Evolutionary conservation across 208 protist species (phyloP).

Genomic region (Lotmaria passim): DNA sequence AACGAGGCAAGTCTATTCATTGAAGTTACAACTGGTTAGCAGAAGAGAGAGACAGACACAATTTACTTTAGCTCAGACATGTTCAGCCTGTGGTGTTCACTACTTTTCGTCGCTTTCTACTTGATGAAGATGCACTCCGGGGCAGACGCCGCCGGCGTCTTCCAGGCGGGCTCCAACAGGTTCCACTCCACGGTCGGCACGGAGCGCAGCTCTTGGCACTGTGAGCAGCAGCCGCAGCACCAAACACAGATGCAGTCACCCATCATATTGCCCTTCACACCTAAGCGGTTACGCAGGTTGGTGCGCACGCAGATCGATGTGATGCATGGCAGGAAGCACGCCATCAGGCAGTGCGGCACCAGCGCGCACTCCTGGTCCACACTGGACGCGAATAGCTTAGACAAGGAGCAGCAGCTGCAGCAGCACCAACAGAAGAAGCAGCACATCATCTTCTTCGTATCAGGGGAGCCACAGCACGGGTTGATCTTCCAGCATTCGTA

Average conservation of each 20-base stretch:
- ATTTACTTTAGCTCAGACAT: no score
- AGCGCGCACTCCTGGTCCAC: constrained; percentile 59
- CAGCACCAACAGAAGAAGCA: constrained; percentile 59
- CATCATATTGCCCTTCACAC: constrained; percentile 59
- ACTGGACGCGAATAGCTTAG: constrained; percentile 60
- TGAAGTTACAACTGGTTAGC: not conserved
- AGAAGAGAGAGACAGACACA: no score
- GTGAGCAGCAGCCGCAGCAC: constrained; percentile 60
- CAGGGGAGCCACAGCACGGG: constrained; percentile 64
- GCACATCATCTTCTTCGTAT: constrained; percentile 38
- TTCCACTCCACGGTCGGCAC: constrained; percentile 50
- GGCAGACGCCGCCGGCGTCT: constrained; percentile 25
- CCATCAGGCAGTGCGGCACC: constrained; percentile 56
- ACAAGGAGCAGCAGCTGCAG: constrained; percentile 47
- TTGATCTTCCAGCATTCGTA: constrained; percentile 71
- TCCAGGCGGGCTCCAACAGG: constrained; percentile 37
- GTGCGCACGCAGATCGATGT: constrained; percentile 46
- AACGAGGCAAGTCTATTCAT: not conserved
- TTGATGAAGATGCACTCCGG: constrained; percentile 41
- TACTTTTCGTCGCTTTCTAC: constrained; percentile 18
- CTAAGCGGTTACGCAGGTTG: constrained; percentile 59
- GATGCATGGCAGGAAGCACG: constrained; percentile 45
- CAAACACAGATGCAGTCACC: constrained; percentile 67
- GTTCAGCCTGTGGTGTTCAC: no score
- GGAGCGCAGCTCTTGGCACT: constrained; percentile 60